Evolutionary conservation across 2,329 filamentous ascomycete genomes (phyloP).

Genomic region (Biscogniauxia mediterranea): DNA sequence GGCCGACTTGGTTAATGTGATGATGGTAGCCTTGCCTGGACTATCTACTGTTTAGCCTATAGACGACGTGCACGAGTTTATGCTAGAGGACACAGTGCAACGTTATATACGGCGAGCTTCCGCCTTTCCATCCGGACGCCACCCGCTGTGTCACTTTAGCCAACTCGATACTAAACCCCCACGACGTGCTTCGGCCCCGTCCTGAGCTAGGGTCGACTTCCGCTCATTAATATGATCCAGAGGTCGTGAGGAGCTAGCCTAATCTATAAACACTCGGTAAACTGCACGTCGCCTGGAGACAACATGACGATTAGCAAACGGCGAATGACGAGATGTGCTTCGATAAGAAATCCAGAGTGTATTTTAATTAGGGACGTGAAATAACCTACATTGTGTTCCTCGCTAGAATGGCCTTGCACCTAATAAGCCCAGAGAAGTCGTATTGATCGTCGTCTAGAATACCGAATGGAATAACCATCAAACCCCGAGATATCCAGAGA

Average conservation of each 20-base stretch:
- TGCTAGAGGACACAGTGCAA: constrained; percentile 9
- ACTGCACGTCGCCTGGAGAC: background rate
- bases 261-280: background rate
- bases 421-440: background rate
- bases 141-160: constrained; percentile 18
- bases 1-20: constrained; percentile 12
- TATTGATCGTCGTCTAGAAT: background rate
- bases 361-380: background rate
- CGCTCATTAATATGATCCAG: background rate
- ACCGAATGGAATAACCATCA: background rate
- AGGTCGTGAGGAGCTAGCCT: background rate
- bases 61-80: background rate
- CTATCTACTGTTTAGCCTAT: constrained; percentile 14
- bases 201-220: background rate
- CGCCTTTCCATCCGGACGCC: constrained; percentile 11
- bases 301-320: background rate
- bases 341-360: background rate
- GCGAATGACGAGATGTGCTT: background rate
- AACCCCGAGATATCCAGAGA: background rate
- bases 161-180: constrained; percentile 5
- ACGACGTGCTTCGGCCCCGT: constrained; percentile 4
- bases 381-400: background rate
- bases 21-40: constrained; percentile 4
- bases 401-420: background rate
- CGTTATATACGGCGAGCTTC: constrained; percentile 4